Base-by-base conservation (phyloP, 345 rosid genomes). In the Populus nigra region DNA sequence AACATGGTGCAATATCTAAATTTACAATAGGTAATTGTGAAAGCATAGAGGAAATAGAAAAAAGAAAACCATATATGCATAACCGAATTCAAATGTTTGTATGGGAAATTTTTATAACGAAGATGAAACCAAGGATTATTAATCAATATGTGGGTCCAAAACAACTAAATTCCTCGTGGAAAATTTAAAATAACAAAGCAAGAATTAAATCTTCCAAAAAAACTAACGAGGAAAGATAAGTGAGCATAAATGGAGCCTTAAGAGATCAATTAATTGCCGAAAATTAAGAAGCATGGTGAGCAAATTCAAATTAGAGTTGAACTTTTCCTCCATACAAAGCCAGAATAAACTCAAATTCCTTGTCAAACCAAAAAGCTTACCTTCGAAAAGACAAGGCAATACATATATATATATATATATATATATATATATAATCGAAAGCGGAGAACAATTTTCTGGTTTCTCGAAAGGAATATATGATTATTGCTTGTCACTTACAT, bases 401-500 rank as follows among this genome's bases (percentile, higher is more conserved):
- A 2, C 0, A 3, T 2, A 2, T 2, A 31, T 31, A 31, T 31
- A 31, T 31, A 31, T 31, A 31, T 31, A 31, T 31, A 27, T 27
- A 27, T 27, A 27, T 27, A 25, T 25, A 25, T 25, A 25, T 25
- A 25, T 25, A 25, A n/a, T n/a, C n/a, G n/a, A 3, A 10, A 38
- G 7, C 7, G 9, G 22, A 16, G 47, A 53, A n/a, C 27, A 59
- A n/a, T n/a, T 59, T 59, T 59, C 29, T 12, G 23, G 11, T 23
- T 57, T 23, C 29, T 23, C 16, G 29, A 10, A 23, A 23, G 27
- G 65, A 59, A 10, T n/a, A 23, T 23, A 61, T 31, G 7, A n/a
- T 18, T 61, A 20, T 4, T 33, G 36, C 16, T 31, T 4, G 27
- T 49, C 7, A 50, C 83, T 85, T 78, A 96, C 98, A 66, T 93